These are phyloP conservation scores for Fulvia fulva DNA, from an alignment of 2,329 filamentous ascomycete species.

Conservation along the genomic window DNA sequence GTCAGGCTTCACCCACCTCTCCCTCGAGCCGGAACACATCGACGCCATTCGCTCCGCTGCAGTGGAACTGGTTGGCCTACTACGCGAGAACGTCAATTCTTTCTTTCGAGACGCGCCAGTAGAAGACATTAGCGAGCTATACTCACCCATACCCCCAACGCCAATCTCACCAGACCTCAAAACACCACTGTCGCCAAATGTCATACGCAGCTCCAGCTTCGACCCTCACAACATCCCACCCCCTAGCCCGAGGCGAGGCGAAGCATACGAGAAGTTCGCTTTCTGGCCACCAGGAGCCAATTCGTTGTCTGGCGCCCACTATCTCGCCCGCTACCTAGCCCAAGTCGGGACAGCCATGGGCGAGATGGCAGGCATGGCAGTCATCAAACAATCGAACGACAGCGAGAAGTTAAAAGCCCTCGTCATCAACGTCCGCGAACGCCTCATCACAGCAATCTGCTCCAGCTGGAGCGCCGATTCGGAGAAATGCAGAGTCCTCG, in stretches of 20 bases:
- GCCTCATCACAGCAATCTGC: slow-evolving; percentile 79
- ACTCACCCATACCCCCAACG: slow-evolving; percentile 71
- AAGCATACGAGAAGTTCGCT: slow-evolving; percentile 86
- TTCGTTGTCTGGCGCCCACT: slow-evolving; percentile 85
- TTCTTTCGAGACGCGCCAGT: slow-evolving; percentile 87
- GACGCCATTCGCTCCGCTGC: slow-evolving; percentile 70
- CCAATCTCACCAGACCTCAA: slow-evolving; percentile 60
- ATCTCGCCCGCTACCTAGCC: slow-evolving; percentile 74
- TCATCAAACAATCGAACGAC: slow-evolving; percentile 53
- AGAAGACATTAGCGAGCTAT: slow-evolving; percentile 83
- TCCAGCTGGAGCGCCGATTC: slow-evolving; percentile 91
- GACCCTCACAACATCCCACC: slow-evolving; percentile 73
- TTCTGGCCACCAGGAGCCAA: slow-evolving; percentile 96
- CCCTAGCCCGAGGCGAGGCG: slow-evolving; percentile 66
- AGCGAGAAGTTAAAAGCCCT: slow-evolving; percentile 68
- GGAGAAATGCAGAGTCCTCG: slow-evolving; percentile 84
- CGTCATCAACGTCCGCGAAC: slow-evolving; percentile 74
- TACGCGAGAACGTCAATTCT: slow-evolving; percentile 72
- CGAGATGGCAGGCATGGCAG: slow-evolving; percentile 73
- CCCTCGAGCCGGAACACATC: slow-evolving; percentile 67
- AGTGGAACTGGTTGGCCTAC: slow-evolving; percentile 75
- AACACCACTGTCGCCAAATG: slow-evolving; percentile 49
- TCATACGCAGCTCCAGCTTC: slow-evolving; percentile 68
- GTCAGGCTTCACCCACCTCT: slow-evolving; percentile 72
- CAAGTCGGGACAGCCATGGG: slow-evolving; percentile 82